These are phyloP conservation scores for Lachnellula willkommii DNA, from an alignment of 2,329 filamentous ascomycete genomes.

Conservation along the genomic window DNA sequence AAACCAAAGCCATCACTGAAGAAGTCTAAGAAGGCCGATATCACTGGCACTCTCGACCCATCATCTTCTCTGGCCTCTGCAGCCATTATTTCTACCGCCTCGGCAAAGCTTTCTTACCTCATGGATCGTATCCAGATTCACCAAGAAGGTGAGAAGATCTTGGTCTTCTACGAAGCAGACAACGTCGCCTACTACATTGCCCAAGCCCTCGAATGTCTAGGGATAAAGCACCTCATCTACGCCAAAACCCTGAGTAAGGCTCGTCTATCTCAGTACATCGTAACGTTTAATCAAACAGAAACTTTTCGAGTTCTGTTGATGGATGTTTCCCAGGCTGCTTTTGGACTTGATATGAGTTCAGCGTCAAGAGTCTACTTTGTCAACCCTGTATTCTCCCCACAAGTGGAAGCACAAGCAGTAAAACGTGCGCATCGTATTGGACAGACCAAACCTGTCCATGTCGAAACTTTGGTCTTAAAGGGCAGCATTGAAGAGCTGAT, in stretches of 20 bases:
- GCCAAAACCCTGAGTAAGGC: constrained; percentile 56
- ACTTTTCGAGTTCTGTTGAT: constrained; percentile 67
- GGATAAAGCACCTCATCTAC: constrained; percentile 61
- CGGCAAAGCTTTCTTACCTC: constrained; percentile 82
- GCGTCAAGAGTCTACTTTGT: constrained; percentile 87
- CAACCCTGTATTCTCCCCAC: constrained; percentile 78
- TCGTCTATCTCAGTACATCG: constrained; percentile 68
- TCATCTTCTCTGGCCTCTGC: constrained; percentile 31
- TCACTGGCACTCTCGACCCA: constrained; percentile 18
- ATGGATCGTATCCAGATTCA: constrained; percentile 65
- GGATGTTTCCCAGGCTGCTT: constrained; percentile 84
- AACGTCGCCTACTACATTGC: constrained; percentile 84
- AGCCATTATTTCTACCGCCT: constrained; percentile 67
- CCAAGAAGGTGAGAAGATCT: constrained; percentile 72
- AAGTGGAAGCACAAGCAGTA: constrained; percentile 84
- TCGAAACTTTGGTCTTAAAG: constrained; percentile 78
- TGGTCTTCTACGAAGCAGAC: constrained; percentile 88
- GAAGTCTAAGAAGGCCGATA: constrained; percentile 13
- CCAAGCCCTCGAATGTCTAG: constrained; percentile 70
- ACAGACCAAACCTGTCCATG: constrained; percentile 70
- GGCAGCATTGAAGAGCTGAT: constrained; percentile 84
- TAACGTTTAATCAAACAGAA: constrained; percentile 58
- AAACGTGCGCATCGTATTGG: constrained; percentile 86
- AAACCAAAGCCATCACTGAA: constrained; percentile 21
- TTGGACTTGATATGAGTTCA: constrained; percentile 77